A percentile compares a stretch with the other conserved stretches of the same genome.
Evolutionary conservation across 495 filamentous ascomycete genomes (phyloP).

Genomic region (Astrothelium subdiscretum): DNA sequence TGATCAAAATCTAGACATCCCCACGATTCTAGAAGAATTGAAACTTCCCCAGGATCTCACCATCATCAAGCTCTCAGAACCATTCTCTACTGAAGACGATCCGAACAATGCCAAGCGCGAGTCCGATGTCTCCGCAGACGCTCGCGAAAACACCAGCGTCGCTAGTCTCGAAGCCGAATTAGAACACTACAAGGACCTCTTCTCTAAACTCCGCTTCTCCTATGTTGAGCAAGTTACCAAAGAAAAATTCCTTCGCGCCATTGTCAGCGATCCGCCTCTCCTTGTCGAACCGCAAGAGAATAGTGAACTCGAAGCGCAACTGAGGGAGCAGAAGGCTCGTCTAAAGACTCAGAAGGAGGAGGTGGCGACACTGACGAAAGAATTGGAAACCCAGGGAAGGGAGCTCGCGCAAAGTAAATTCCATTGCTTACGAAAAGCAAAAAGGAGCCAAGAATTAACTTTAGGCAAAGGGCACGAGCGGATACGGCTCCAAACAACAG

Average conservation of each 20-base stretch:
- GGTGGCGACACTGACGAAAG: constrained; percentile 57
- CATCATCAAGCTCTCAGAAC: constrained; percentile 16
- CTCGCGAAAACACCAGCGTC: constrained; percentile 55
- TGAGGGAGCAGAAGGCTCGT: constrained; percentile 59
- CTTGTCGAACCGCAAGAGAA: constrained; percentile 77
- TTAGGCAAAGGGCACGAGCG: constrained; percentile 45
- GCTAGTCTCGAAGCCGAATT: constrained; percentile 72
- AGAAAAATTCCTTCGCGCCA: constrained; percentile 65
- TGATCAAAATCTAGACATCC: neutral
- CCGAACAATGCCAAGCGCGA: constrained; percentile 31
- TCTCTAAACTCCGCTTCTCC: constrained; percentile 90
- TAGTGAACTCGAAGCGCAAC: constrained; percentile 58
- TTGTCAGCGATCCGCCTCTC: constrained; percentile 75
- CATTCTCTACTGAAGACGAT: constrained; percentile 4
- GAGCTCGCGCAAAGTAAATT: constrained; percentile 38
- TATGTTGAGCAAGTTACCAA: constrained; percentile 77
- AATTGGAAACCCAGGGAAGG: constrained; percentile 56
- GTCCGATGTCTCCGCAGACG: constrained; percentile 54
- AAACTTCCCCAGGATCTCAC: constrained; percentile 5
- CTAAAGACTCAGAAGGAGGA: constrained; percentile 71
- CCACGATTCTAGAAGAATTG: neutral
- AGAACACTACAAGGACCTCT: constrained; percentile 88
- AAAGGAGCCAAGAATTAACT: constrained; percentile 16
- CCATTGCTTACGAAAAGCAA: neutral
- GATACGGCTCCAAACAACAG: constrained; percentile 48